Percentiles rank a stretch among this genome's conserved stretches.
Conservation (phyloP, 1,284 basidiomycete genomes). For the Tetrapyrgos nigripes region DNA sequence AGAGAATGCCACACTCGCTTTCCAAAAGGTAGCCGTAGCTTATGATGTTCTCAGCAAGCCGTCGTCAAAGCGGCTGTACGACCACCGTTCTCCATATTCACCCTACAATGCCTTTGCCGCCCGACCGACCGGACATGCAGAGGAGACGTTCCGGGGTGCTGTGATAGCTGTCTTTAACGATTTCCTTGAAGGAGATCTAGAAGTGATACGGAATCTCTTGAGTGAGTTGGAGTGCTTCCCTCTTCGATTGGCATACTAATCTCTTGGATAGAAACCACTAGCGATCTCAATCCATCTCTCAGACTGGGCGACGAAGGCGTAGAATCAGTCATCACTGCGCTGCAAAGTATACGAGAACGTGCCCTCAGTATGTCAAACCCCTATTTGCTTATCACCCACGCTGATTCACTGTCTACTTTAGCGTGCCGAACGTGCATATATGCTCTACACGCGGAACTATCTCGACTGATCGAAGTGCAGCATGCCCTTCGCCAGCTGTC, state of each 20-base stretch:
- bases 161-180: slow-evolving; percentile 80
- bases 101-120: slow-evolving; percentile 61
- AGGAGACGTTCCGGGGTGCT: slow-evolving; percentile 80
- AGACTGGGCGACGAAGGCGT: slow-evolving; percentile 77
- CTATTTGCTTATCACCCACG: slow-evolving; percentile 6
- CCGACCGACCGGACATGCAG: slow-evolving; percentile 59
- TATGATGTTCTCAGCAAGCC: slow-evolving; percentile 84
- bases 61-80: slow-evolving; percentile 71
- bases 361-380: slow-evolving; percentile 59
- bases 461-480: slow-evolving; percentile 80
- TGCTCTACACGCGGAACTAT: slow-evolving; percentile 75
- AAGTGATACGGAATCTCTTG: slow-evolving; percentile 77
- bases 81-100: slow-evolving; percentile 55
- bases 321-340: slow-evolving; percentile 64
- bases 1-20: slow-evolving; percentile 79
- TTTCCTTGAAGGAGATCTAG: slow-evolving; percentile 84
- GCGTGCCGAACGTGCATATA: slow-evolving; percentile 83
- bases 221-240: slow-evolving; percentile 52
- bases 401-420: slow-evolving; percentile 32
- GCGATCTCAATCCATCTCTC: slow-evolving; percentile 75
- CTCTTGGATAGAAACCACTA: slow-evolving; percentile 61
- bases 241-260: slow-evolving; percentile 2
- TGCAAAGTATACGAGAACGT: slow-evolving; percentile 70
- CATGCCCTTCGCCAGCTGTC: slow-evolving; percentile 76
- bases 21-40: slow-evolving; percentile 85